These are phyloP conservation scores for Colletotrichum sp. DNA, from an alignment of 2,329 filamentous ascomycete species.

Conservation along the genomic window DNA sequence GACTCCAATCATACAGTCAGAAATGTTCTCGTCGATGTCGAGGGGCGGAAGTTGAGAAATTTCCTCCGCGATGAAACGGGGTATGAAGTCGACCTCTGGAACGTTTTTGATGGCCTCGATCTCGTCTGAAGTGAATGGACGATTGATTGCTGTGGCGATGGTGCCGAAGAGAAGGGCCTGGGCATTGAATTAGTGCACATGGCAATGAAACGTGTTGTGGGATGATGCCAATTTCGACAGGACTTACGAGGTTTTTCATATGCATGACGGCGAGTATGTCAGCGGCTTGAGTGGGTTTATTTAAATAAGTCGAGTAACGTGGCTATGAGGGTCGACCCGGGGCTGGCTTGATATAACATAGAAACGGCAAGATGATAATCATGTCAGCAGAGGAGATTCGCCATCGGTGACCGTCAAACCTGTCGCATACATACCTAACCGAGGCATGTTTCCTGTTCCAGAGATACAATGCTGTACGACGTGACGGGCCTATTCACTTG, in stretches of 20 bases:
- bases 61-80: not conserved
- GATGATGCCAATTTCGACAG: not conserved
- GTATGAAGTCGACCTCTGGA: not conserved
- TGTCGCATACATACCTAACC: not conserved
- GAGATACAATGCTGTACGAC: not conserved
- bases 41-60: not conserved
- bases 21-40: not conserved
- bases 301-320: not conserved
- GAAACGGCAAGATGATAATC: not conserved
- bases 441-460: not conserved
- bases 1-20: not conserved
- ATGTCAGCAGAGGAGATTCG: not conserved
- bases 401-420: not conserved
- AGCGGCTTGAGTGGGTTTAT: not conserved
- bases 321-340: not conserved
- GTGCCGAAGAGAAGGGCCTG: not conserved
- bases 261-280: not conserved
- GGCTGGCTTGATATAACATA: not conserved
- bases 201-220: not conserved
- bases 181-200: not conserved
- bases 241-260: not conserved
- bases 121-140: not conserved
- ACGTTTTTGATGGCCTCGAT: not conserved
- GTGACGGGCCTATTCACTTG: not conserved
- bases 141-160: not conserved